Evolutionary conservation across 441 rosid species (phyloP).

Genomic region (Erodium texanum): DNA sequence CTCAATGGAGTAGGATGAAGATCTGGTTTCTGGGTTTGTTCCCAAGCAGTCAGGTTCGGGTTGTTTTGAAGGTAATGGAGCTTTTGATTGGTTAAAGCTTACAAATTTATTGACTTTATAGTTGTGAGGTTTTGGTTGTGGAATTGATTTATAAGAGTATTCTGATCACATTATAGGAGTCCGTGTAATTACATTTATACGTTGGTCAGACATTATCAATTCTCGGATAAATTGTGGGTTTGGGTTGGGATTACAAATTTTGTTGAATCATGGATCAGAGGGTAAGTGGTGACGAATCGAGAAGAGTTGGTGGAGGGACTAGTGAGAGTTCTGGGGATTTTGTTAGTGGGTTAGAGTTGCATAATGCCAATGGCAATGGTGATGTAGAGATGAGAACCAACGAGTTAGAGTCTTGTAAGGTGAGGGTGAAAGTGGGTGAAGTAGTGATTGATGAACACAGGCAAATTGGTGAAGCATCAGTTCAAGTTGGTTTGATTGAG

Average conservation of each 20-base stretch:
- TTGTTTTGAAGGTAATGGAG: conserved; percentile 4
- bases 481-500: conserved; percentile 24
- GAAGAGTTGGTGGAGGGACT: conserved; percentile 9
- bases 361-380: conserved; percentile 23
- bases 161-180: not conserved
- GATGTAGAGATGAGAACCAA: conserved; percentile 15
- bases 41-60: not conserved
- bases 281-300: not conserved
- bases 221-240: not conserved
- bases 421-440: conserved; percentile 14
- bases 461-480: conserved; percentile 19
- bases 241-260: not conserved
- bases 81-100: not conserved
- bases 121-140: conserved; percentile 15
- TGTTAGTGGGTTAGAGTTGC: conserved; percentile 20
- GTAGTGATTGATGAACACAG: conserved; percentile 6
- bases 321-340: conserved; percentile 21
- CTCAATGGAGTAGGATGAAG: conserved; percentile 20
- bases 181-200: not conserved
- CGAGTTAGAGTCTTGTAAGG: conserved; percentile 20
- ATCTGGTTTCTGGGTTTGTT: conserved; percentile 30
- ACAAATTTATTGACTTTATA: not conserved
- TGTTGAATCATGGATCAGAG: not conserved
- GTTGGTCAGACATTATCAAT: not conserved
- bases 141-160: not conserved